phyloP scores from a whole-genome alignment of 371 early-diverging fungal genomes.

The Synchytrium microbalum region DNA sequence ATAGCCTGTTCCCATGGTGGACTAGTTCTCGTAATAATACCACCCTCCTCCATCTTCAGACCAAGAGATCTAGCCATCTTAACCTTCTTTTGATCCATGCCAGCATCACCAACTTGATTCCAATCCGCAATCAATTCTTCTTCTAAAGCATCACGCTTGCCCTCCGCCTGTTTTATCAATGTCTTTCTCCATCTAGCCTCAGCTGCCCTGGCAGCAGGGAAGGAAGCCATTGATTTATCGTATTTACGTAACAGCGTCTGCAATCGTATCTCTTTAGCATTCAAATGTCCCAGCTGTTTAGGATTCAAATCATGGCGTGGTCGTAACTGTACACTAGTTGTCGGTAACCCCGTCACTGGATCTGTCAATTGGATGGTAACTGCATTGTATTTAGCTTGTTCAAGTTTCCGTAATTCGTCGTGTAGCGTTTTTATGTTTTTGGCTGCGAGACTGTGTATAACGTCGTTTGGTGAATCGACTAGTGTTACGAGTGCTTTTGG shows the following conservation, averaged over 20 bases:
- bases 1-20: background rate
- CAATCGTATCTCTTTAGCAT: background rate
- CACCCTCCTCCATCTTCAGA: background rate
- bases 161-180: background rate
- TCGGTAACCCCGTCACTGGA: constrained; percentile 20
- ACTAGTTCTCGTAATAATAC: background rate
- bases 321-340: background rate
- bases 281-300: background rate
- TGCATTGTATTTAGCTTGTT: background rate
- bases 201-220: background rate
- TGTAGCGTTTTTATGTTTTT: background rate
- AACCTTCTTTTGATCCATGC: background rate
- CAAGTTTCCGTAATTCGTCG: background rate
- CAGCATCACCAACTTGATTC: background rate
- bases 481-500: constrained; percentile 87
- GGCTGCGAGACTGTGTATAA: constrained; percentile 24
- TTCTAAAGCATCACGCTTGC: background rate
- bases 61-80: background rate
- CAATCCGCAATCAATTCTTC: background rate
- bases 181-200: background rate
- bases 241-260: background rate
- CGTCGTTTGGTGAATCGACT: constrained; percentile 37
- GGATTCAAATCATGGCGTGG: constrained; percentile 1
- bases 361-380: constrained; percentile 19
- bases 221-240: background rate